phyloP scores from a whole-genome alignment of 2,329 filamentous ascomycete genomes.

The Colletotrichum sansevieriae region DNA sequence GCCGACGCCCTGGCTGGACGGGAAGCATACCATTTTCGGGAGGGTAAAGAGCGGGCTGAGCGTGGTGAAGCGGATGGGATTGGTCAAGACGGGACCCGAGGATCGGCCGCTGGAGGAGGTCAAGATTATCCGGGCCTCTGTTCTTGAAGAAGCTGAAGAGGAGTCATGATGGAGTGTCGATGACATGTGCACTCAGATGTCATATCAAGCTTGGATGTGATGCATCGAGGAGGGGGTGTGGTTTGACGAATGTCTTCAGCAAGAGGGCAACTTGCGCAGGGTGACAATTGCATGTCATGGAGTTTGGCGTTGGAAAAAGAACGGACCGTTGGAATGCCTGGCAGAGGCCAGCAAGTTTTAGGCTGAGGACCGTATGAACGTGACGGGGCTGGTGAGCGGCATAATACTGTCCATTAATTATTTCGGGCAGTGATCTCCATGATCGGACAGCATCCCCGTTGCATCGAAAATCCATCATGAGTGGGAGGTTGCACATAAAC shows the following conservation, averaged over 20 bases:
- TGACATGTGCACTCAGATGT: neutral
- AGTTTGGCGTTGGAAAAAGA: constrained; percentile 34
- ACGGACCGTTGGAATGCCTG: neutral
- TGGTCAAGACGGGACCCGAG: constrained; percentile 85
- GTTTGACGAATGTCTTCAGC: too few species aligned
- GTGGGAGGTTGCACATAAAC: too few species aligned
- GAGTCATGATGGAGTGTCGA: constrained; percentile 23
- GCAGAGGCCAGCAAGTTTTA: too few species aligned
- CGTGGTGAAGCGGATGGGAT: constrained; percentile 87
- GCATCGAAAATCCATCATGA: too few species aligned
- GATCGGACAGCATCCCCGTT: too few species aligned
- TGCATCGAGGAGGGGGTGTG: too few species aligned
- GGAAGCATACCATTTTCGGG: constrained; percentile 97
- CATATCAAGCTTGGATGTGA: too few species aligned
- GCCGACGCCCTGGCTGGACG: constrained; percentile 95
- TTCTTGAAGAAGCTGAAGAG: constrained; percentile 70
- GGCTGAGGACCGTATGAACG: too few species aligned
- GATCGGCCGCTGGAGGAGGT: constrained; percentile 87
- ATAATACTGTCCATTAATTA: too few species aligned
- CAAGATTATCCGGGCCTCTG: constrained; percentile 79
- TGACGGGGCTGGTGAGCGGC: too few species aligned
- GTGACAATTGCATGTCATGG: constrained; percentile 28
- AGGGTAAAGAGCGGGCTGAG: constrained; percentile 86
- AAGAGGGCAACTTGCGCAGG: too few species aligned
- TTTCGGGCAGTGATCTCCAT: too few species aligned